A percentile compares a stretch with the other conserved stretches of the same genome.
Evolutionary conservation across 202 grass and related monocot genomes (phyloP).

Genomic region (Zizania palustris): DNA sequence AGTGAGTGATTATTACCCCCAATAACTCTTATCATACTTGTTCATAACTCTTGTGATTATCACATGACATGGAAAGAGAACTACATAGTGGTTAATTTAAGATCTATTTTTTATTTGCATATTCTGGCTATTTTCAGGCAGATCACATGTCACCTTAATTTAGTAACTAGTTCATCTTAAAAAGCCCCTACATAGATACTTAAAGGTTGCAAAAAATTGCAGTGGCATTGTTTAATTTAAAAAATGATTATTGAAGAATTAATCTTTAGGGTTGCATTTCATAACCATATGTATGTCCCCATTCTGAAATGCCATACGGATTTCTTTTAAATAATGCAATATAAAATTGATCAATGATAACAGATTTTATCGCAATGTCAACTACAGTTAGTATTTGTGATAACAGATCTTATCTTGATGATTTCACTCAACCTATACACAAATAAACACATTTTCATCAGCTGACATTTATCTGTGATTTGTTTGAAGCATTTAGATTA

Average conservation of each 20-base stretch:
- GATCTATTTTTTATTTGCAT: conserved; percentile 4
- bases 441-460: neutral
- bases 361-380: neutral
- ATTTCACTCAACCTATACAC: neutral
- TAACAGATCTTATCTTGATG: neutral
- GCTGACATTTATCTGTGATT: no score
- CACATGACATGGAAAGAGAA: conserved; percentile 17
- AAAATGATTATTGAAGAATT: neutral
- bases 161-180: conserved; percentile 14
- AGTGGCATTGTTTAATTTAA: neutral
- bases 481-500: neutral
- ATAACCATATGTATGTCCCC: neutral
- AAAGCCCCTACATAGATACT: neutral
- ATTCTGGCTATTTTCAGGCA: neutral
- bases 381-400: neutral
- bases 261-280: neutral
- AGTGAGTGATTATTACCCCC: conserved; percentile 60
- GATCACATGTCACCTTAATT: neutral
- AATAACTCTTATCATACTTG: conserved; percentile 1
- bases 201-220: conserved; percentile 2
- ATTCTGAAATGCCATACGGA: neutral
- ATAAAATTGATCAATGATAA: conserved; percentile 22
- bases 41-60: conserved; percentile 10
- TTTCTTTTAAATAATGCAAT: neutral
- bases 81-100: neutral